Percentiles rank a stretch among this genome's conserved stretches.
Evolutionary conservation across 179 eudicot genomes (phyloP).

Genomic region (Amaranthus tricolor): DNA sequence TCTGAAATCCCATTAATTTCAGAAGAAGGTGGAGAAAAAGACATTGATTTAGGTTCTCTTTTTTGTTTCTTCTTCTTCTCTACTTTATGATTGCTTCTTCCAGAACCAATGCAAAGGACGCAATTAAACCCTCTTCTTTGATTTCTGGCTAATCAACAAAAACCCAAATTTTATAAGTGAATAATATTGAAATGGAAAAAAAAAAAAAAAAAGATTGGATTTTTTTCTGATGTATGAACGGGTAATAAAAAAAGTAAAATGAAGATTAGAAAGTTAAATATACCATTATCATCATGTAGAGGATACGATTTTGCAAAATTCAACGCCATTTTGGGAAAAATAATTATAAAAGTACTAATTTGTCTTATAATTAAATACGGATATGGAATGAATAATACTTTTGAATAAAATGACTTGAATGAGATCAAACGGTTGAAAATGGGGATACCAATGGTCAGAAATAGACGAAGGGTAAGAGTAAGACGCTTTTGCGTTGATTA

Average conservation of each 20-base stretch:
- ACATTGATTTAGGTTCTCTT: conserved; percentile 12
- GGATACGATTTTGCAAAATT: conserved; percentile 9
- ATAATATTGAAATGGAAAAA: background rate
- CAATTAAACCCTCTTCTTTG: conserved; percentile 10
- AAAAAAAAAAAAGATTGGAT: background rate
- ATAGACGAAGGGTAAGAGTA: too few relatives aligned
- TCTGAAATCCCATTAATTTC: conserved; percentile 43
- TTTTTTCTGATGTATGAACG: background rate
- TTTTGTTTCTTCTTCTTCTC: background rate
- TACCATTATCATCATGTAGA: conserved; percentile 4
- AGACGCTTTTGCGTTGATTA: too few relatives aligned
- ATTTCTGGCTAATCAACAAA: conserved; percentile 2
- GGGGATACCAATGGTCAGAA: too few relatives aligned
- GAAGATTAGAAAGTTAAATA: background rate
- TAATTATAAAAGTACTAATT: background rate
- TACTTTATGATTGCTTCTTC: conserved; percentile 5
- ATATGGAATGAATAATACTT: background rate
- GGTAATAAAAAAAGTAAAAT: background rate
- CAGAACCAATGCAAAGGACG: background rate
- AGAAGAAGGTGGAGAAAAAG: conserved; percentile 7
- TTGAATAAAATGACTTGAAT: background rate
- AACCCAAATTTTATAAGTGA: background rate
- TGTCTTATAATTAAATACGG: background rate
- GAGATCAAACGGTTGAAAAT: background rate
- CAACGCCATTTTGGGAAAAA: conserved; percentile 19